Evolutionary conservation across 2,329 filamentous ascomycete species (phyloP), one percentile per base, ranked within the genome.

Genomic region (Cadophora gregata): DNA sequence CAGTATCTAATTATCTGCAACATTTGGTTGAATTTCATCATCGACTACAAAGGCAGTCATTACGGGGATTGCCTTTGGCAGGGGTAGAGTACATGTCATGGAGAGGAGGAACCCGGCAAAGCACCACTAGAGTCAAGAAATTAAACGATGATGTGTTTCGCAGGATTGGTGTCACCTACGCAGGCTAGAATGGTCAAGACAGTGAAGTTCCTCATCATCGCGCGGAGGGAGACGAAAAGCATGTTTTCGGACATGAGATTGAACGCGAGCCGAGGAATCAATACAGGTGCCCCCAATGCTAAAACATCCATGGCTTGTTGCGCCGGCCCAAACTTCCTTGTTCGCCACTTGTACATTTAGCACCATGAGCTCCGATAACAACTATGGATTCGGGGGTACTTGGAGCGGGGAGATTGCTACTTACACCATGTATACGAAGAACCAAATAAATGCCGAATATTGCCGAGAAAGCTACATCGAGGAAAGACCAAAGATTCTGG

Each of bases 401-500:
- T 21, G 42, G 14, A 47, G 10, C 10, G 42, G 21, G 4, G 19
- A 47, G 3, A 21, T 21, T 47, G 16, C 12, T 47, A 47, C 42
- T 21, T 47, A 47, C 42, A 36, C 89, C 89, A 72, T 90, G 86
- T 16, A 93, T 79, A 4, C 93, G 89, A 36, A 94, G 77, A 31
- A 85, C 77, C 7, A 93, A 81, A 77, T 95, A 96, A 19, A 84
- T 79, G 72, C 84, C 81, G 75, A 92, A 96, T 36, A 96, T 89
- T 50, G 83, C 73, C n/a, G 88, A 85, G 74, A 95, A 96, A 4
- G 87, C 88, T 56, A 95, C 88, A 76, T 96, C 93, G 19, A 96
- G 84, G 74, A 96, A 96, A 0, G 92, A 93, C 93, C 93, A 96
- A 3, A 96, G 81, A 72, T 96, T 95, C 77, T 96, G 92, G 0